These are phyloP conservation scores for Margaritispora aquatica DNA, from an alignment of 495 filamentous ascomycete genomes.

Conservation along the genomic window DNA sequence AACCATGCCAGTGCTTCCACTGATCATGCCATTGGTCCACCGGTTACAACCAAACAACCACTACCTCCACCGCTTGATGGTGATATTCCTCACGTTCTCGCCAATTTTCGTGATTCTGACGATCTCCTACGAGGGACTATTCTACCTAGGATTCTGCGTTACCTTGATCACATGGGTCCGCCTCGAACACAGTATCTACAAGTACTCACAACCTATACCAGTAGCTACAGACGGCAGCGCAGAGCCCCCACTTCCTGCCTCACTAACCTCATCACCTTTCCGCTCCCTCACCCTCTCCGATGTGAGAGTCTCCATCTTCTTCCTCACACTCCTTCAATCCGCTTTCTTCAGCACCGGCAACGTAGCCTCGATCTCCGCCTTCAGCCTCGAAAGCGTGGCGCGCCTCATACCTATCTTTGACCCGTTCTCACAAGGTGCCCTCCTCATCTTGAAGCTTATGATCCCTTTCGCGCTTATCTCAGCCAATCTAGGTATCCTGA, in stretches of 20 bases:
- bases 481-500: slow-evolving; percentile 91
- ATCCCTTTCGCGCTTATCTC: slow-evolving; percentile 92
- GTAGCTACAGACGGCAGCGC: slow-evolving; percentile 23
- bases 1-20: slow-evolving; percentile 53
- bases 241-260: slow-evolving; percentile 14
- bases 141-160: slow-evolving; percentile 85
- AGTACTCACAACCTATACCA: slow-evolving; percentile 28
- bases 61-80: slow-evolving; percentile 82
- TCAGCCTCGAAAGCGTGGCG: slow-evolving; percentile 85
- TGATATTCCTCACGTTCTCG: slow-evolving; percentile 89
- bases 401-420: slow-evolving; percentile 93
- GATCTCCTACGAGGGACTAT: slow-evolving; percentile 96
- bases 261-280: slow-evolving; percentile 21
- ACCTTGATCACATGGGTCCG: slow-evolving; percentile 85
- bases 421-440: slow-evolving; percentile 84
- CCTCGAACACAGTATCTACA: slow-evolving; percentile 75
- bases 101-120: slow-evolving; percentile 94
- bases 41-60: slow-evolving; percentile 75
- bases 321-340: slow-evolving; percentile 88
- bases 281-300: slow-evolving; percentile 64
- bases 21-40: slow-evolving; percentile 76
- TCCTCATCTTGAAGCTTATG: slow-evolving; percentile 84
- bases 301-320: slow-evolving; percentile 83
- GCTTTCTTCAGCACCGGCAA: slow-evolving; percentile 98
- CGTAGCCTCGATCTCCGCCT: slow-evolving; percentile 89